These are phyloP conservation scores for Agarophyton chilense DNA, from an alignment of 23 red algal genomes.

Conservation along the genomic window DNA sequence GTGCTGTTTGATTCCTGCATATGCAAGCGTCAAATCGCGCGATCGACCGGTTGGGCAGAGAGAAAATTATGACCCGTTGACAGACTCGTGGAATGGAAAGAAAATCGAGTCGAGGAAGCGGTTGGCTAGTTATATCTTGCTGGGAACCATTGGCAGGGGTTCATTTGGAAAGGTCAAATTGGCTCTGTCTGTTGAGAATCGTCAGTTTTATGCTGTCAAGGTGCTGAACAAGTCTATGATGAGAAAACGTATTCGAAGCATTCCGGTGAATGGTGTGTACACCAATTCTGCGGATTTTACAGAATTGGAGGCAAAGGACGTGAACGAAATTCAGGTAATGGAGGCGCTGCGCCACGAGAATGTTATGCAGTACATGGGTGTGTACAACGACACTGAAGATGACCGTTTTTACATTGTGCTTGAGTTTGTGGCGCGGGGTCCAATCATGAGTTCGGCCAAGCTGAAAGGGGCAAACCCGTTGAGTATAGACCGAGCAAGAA, in stretches of 20 bases:
- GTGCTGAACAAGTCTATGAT: slow-evolving; percentile 75
- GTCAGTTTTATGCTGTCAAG: slow-evolving; percentile 80
- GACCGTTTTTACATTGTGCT: slow-evolving; percentile 85
- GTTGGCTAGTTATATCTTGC: slow-evolving; percentile 55
- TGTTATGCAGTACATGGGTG: slow-evolving; percentile 66
- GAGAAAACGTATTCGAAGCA: slow-evolving; percentile 32
- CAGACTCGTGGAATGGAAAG: slow-evolving; percentile 71
- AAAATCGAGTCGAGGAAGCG: slow-evolving; percentile 29
- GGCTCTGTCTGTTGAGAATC: slow-evolving; percentile 31
- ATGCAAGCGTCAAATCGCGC: slow-evolving; percentile 42
- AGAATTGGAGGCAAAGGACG: slow-evolving; percentile 33
- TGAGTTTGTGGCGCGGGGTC: slow-evolving; percentile 72
- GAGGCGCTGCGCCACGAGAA: slow-evolving; percentile 65
- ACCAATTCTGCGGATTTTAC: not conserved
- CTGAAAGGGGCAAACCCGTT: slow-evolving; percentile 54
- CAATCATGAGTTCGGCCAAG: slow-evolving; percentile 76
- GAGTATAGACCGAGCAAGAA: slow-evolving; percentile 33
- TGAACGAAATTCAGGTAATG: slow-evolving; percentile 87
- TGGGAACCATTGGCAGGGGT: slow-evolving; percentile 79
- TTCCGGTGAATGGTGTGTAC: slow-evolving; percentile 17
- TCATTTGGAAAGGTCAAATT: slow-evolving; percentile 85
- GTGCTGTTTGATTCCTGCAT: slow-evolving; percentile 57
- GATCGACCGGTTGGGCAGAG: not conserved
- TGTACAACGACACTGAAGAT: slow-evolving; percentile 66
- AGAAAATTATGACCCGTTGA: slow-evolving; percentile 59